Conservation (phyloP, 2,329 filamentous ascomycete genomes). For the Colletotrichum theobromicola region DNA sequence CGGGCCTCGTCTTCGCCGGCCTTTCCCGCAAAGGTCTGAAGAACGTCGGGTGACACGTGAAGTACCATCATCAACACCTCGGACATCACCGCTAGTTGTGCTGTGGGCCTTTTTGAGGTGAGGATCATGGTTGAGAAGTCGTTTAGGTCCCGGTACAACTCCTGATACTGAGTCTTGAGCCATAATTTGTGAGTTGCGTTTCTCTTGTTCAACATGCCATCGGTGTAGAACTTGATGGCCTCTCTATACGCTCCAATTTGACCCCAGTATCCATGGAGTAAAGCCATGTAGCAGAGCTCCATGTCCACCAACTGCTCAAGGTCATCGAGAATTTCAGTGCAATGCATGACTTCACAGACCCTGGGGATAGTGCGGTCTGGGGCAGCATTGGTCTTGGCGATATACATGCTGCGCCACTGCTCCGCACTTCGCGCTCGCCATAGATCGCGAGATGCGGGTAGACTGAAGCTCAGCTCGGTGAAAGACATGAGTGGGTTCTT, state of each 20-base stretch:
- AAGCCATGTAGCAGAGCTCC: slow-evolving; percentile 32
- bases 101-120: slow-evolving; percentile 13
- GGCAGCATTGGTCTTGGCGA: slow-evolving; percentile 7
- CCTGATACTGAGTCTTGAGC: slow-evolving; percentile 34
- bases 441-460: slow-evolving; percentile 25
- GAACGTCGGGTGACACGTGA: slow-evolving; percentile 44
- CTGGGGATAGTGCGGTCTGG: slow-evolving; percentile 3
- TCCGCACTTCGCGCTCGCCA: slow-evolving; percentile 30
- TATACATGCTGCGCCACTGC: slow-evolving; percentile 28
- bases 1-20: slow-evolving; percentile 43
- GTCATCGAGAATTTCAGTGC: slow-evolving; percentile 17
- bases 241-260: slow-evolving; percentile 36
- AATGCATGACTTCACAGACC: slow-evolving; percentile 18
- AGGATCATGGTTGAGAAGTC: slow-evolving; percentile 28
- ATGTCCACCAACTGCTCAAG: slow-evolving; percentile 28
- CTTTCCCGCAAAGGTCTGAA: slow-evolving; percentile 47
- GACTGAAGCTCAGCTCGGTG: slow-evolving; percentile 30
- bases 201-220: slow-evolving; percentile 8
- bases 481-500: slow-evolving; percentile 34
- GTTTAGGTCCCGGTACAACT: slow-evolving; percentile 32
- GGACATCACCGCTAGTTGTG: slow-evolving; percentile 17
- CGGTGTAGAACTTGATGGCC: slow-evolving; percentile 31
- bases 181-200: slow-evolving; percentile 27
- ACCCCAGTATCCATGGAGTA: slow-evolving; percentile 35
- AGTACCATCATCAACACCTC: slow-evolving; percentile 31